These are phyloP conservation scores for Calamus simplicifolius DNA, from an alignment of 176 grass and related monocot genomes.

Conservation along the genomic window DNA sequence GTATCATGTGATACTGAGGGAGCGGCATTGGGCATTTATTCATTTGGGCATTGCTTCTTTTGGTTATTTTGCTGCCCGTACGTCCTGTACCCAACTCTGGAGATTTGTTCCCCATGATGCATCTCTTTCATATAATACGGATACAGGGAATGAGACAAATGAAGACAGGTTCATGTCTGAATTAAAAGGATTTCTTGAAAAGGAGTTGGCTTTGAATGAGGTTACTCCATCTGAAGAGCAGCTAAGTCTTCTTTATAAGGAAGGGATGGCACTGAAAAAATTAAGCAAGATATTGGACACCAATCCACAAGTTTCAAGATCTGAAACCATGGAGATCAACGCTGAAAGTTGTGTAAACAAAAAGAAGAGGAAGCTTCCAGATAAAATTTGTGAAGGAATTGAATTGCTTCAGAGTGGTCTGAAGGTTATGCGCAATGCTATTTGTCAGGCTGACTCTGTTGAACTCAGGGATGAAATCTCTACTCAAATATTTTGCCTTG, in stretches of 20 bases:
- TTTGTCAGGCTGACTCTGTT: slow-evolving; percentile 26
- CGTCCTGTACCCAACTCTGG: slow-evolving; percentile 80
- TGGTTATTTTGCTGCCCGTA: slow-evolving; percentile 72
- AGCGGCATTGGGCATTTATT: slow-evolving; percentile 65
- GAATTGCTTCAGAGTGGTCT: slow-evolving; percentile 56
- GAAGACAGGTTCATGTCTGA: slow-evolving; percentile 75
- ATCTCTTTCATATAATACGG: slow-evolving; percentile 62
- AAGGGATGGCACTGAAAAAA: slow-evolving; percentile 53
- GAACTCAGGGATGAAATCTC: slow-evolving; percentile 47
- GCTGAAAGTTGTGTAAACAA: slow-evolving; percentile 11
- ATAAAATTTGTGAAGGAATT: slow-evolving; percentile 63
- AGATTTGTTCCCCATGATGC: slow-evolving; percentile 66
- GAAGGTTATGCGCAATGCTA: slow-evolving; percentile 46
- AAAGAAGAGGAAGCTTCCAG: slow-evolving; percentile 69
- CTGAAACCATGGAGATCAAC: slow-evolving; percentile 12
- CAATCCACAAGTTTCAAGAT: slow-evolving; percentile 9
- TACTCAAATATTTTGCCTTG: slow-evolving; percentile 41
- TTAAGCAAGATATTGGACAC: slow-evolving; percentile 16
- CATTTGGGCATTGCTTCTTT: slow-evolving; percentile 71
- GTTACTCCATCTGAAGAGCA: slow-evolving; percentile 40
- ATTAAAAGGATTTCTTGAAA: slow-evolving; percentile 70
- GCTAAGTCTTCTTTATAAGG: slow-evolving; percentile 33
- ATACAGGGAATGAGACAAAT: slow-evolving; percentile 38
- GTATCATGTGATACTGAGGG: slow-evolving; percentile 67
- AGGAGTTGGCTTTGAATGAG: slow-evolving; percentile 39